phyloP scores from a whole-genome alignment of 257 asterid genomes.

The Solanum lignicaule region DNA sequence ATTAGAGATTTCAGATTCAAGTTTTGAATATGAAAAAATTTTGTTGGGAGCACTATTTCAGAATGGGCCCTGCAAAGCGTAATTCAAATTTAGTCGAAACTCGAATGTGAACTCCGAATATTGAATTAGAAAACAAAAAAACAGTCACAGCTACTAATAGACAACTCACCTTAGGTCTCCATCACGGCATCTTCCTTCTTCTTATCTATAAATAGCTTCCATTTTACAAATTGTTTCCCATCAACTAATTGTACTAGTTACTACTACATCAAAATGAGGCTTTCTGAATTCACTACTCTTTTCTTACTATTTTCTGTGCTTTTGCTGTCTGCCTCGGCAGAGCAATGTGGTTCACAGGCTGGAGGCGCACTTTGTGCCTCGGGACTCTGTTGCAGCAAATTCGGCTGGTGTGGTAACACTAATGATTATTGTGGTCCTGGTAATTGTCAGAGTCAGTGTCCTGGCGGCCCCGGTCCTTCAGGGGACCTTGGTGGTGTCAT shows the following conservation, averaged over 20 bases:
- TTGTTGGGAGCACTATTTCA: too few species aligned
- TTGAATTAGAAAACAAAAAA: too few species aligned
- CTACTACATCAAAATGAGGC: not conserved
- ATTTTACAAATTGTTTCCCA: not conserved
- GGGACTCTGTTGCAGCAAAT: not conserved
- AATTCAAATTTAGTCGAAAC: too few species aligned
- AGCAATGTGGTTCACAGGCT: not conserved
- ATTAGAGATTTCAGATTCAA: too few species aligned
- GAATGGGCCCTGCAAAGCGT: too few species aligned
- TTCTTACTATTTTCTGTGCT: not conserved
- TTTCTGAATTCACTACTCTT: not conserved
- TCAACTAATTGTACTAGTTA: not conserved
- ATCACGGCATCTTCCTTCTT: not conserved
- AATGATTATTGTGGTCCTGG: not conserved
- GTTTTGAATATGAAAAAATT: too few species aligned
- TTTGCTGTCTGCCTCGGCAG: not conserved
- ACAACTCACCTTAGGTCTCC: not conserved
- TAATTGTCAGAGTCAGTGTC: not conserved
- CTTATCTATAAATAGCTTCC: not conserved
- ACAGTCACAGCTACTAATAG: not conserved
- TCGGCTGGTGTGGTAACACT: not conserved
- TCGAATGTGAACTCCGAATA: too few species aligned
- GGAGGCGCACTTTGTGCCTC: not conserved
- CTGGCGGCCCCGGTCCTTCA: not conserved
- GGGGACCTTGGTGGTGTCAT: not conserved